Conservation (phyloP, 345 rosid species). For the Linum lewisii region DNA sequence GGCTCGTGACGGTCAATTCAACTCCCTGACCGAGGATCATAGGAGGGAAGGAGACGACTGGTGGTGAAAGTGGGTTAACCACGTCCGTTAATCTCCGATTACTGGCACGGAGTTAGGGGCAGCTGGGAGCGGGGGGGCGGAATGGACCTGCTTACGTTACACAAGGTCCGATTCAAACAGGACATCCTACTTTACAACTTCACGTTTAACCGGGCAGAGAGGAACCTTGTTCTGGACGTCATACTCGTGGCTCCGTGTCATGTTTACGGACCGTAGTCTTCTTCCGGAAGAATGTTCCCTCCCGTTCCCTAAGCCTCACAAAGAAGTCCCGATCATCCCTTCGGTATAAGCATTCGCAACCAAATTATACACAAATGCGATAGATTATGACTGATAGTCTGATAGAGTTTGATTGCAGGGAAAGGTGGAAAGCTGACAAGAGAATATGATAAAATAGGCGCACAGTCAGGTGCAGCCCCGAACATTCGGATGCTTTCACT, state of each 20-base stretch:
- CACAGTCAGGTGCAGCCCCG: constrained; percentile 20
- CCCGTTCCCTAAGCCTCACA: constrained; percentile 20
- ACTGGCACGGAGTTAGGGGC: constrained; percentile 26
- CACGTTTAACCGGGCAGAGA: constrained; percentile 20
- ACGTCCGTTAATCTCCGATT: constrained; percentile 13
- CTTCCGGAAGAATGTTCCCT: constrained; percentile 15
- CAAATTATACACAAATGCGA: too few species aligned
- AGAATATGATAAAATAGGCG: constrained; percentile 19
- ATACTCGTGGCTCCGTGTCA: constrained; percentile 23
- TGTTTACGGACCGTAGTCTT: constrained; percentile 18
- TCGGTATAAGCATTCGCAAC: constrained; percentile 8
- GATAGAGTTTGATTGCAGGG: constrained; percentile 7
- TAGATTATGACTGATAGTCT: too few species aligned
- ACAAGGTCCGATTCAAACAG: constrained; percentile 22
- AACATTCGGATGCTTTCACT: constrained; percentile 23
- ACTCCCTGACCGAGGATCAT: constrained; percentile 19
- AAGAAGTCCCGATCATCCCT: constrained; percentile 20
- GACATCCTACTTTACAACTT: constrained; percentile 21
- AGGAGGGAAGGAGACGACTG: constrained; percentile 19
- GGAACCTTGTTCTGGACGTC: constrained; percentile 22
- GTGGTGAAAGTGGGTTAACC: constrained; percentile 18
- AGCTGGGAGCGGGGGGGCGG: constrained; percentile 16
- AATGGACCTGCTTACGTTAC: constrained; percentile 22
- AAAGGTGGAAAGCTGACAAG: constrained; percentile 21
- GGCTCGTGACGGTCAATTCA: constrained; percentile 14